Base-by-base conservation (phyloP, 495 filamentous ascomycete genomes). In the Hypoxylon fragiforme region DNA sequence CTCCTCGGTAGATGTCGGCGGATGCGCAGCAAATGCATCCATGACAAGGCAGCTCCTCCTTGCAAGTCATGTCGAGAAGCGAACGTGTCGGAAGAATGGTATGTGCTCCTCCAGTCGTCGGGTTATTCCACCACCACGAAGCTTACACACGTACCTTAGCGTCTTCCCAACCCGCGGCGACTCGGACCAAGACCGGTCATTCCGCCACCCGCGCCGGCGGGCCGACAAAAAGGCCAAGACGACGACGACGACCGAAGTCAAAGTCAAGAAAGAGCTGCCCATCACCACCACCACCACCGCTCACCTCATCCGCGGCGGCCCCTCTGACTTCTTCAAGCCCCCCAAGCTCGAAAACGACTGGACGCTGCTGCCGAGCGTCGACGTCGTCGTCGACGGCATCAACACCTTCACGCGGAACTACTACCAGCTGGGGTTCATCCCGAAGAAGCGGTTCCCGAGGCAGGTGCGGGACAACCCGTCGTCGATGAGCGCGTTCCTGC, bases 351-450 rank as follows among this genome's bases (percentile, higher is more conserved):
- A 60, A 20, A 71, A 76, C 31, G 73, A 73, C 28, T 74, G 75
- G 74, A 72, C 73, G 26, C 56, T 71, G n/a, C 64, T 78, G 12
- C 75, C 75, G 2, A 64, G 67, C 1, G 53, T 77, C 41, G 57
- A 66, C 11, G 62, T 67, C 31, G 69, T 78, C 42, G 60, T 77
- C 31, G 73, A 76, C 30, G 71, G 72, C 11, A 71, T 77, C 38
- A 64, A 74, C 39, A 69, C 64, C 24, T 78, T 78, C 35, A 77
- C 73, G 4, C 57, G 62, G 4, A 69, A 76, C 56, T 78, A 75
- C 54, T 78, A 75, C 50, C 75, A 78, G 62, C 65, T 78, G 7
- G 77, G 77, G 18, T 81, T 81, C 53, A 75, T 81, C 20, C 77
- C 74, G 4, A 81, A 79, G 67, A 67, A 73, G 49, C 50, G 66